phyloP scores from a whole-genome alignment of 1,139 yeast genomes.

The Pichia sp. region DNA sequence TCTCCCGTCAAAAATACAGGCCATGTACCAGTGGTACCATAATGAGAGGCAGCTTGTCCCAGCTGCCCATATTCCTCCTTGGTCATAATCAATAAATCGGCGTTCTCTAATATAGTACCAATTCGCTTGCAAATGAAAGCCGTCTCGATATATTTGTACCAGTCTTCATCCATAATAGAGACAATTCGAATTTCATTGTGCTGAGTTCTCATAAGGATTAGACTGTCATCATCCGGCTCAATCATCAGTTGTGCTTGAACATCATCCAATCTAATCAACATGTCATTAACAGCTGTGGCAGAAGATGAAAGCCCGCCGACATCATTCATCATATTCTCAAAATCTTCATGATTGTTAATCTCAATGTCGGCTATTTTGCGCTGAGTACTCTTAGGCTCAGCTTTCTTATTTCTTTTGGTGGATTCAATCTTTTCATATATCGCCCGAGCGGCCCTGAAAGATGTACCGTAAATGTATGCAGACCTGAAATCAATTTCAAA shows the following conservation, averaged over 20 bases:
- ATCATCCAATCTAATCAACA: constrained; percentile 58
- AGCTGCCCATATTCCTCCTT: constrained; percentile 35
- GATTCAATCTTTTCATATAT: constrained; percentile 3
- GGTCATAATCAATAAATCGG: constrained; percentile 63
- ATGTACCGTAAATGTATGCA: constrained; percentile 41
- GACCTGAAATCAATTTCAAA: constrained; percentile 58
- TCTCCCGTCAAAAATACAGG: constrained; percentile 67
- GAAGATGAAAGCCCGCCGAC: constrained; percentile 32
- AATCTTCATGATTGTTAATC: constrained; percentile 26
- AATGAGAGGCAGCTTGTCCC: constrained; percentile 19
- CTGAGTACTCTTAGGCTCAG: not conserved
- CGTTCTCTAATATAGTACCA: constrained; percentile 64
- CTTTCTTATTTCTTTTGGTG: not conserved
- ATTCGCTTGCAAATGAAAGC: constrained; percentile 51
- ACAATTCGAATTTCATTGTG: constrained; percentile 64
- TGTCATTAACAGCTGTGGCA: constrained; percentile 40
- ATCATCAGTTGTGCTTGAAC: constrained; percentile 85
- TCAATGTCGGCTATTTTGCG: constrained; percentile 1
- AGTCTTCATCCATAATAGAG: constrained; percentile 38
- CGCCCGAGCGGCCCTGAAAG: constrained; percentile 10
- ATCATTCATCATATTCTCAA: constrained; percentile 46
- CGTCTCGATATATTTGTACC: constrained; percentile 13
- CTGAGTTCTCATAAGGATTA: constrained; percentile 61
- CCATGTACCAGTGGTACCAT: constrained; percentile 41
- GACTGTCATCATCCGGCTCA: constrained; percentile 54